Evolutionary conservation across 1,284 basidiomycete species (phyloP), one percentile per base, ranked within the genome.

Genomic region (Tilletia indica): DNA sequence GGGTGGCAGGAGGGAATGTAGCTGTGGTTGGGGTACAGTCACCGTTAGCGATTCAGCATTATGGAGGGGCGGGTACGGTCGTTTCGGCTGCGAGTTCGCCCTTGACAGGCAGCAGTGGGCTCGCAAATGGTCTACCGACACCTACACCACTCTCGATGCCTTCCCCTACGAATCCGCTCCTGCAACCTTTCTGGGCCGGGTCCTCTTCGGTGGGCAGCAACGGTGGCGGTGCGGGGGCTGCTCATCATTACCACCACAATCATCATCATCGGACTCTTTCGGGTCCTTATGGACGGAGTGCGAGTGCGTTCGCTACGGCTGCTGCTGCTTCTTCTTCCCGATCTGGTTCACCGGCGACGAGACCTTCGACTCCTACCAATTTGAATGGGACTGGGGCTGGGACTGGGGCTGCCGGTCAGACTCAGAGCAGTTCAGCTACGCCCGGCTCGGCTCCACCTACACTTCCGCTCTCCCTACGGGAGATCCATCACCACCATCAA

Each of bases 91-190:
- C 70, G 4, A 64, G 63, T 21, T 71, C 70, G 25, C 67, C 67
- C 6, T 31, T 49, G 6, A 63, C 63, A 1, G 54, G 56, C 19
- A 5, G 21, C 8, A 25, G 16, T 8, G 42, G 9, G 16, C 64
- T 51, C 49, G 38, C 34, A 8, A 58, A 61, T 42, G 69, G 56
- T n/a, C 58, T 73, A 16, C 68, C 72, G 4, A 21, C 47, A 36
- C 71, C 71, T 12, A 75, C 71, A 21, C 71, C 71, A 5, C 45
- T 75, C 39, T 73, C 73, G 21, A 75, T 75, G 36, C 73, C 73
- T 1, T 73, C 73, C 19, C 73, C 73, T 12, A 73, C 71, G 25
- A 67, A 66, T 16, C 49, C 68, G 0, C 68, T 71, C 63, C 19
- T 64, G 31, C 61, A 64, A 39, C 61, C 61, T 9, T 64, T 64